Conservation (phyloP, 768 basidiomycete genomes). For the Suillus occidentalis region DNA sequence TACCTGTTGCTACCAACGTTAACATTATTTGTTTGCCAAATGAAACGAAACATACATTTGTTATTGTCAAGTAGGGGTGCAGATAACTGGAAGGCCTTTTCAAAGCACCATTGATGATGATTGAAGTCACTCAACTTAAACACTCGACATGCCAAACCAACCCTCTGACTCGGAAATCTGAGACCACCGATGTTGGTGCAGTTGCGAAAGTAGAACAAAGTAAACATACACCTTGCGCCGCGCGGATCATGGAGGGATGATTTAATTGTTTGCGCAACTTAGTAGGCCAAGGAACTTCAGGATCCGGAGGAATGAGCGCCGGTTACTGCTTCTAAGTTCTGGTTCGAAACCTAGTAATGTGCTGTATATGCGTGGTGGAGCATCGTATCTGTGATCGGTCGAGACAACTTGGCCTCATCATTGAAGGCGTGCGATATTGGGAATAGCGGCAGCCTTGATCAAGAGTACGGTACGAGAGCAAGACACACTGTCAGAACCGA, state of each 20-base stretch:
- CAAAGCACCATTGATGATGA: too few relatives aligned
- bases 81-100: too few relatives aligned
- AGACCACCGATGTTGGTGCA: too few relatives aligned
- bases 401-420: too few relatives aligned
- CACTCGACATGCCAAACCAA: too few relatives aligned
- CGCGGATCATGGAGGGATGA: not conserved
- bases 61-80: too few relatives aligned
- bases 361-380: conserved; percentile 79
- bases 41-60: too few relatives aligned
- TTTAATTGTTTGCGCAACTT: not conserved
- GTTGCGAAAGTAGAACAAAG: not conserved
- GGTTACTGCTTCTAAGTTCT: conserved; percentile 2
- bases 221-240: not conserved
- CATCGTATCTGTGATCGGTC: conserved; percentile 50
- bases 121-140: too few relatives aligned
- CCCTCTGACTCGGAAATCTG: too few relatives aligned
- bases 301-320: conserved; percentile 75
- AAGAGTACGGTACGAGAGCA: conserved; percentile 53
- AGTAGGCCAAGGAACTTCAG: conserved; percentile 43
- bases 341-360: conserved; percentile 8
- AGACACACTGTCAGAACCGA: not conserved
- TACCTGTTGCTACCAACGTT: too few relatives aligned
- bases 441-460: conserved; percentile 60
- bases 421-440: conserved; percentile 50
- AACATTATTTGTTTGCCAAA: too few relatives aligned